Percentiles rank a stretch among this genome's conserved stretches.
phyloP scores from a whole-genome alignment of 306 rosid species.

The Lotus japonicus region DNA sequence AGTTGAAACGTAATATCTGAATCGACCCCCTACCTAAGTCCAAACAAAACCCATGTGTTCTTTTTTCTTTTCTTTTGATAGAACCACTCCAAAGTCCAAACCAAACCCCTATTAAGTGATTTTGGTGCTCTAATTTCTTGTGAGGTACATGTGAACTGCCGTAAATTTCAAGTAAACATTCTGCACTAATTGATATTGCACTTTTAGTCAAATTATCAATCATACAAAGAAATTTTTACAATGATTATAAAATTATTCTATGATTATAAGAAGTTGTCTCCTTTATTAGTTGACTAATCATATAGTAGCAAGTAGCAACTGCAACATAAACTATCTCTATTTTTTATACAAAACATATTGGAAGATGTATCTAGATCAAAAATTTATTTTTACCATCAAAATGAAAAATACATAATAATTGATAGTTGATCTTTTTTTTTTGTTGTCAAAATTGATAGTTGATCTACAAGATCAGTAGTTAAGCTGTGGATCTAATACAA shows the following conservation, averaged over 20 bases:
- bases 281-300: too few species aligned
- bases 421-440: too few species aligned
- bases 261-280: too few species aligned
- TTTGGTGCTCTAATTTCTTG: not conserved
- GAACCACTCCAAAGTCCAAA: not conserved
- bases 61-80: not conserved
- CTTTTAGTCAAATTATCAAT: not conserved
- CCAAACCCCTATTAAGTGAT: not conserved
- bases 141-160: not conserved
- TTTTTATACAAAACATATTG: not conserved
- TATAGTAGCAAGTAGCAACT: not conserved
- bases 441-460: too few species aligned
- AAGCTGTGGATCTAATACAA: too few species aligned
- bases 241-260: not conserved
- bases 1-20: slow-evolving; percentile 31
- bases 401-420: too few species aligned
- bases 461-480: too few species aligned
- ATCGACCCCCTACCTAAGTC: slow-evolving; percentile 29
- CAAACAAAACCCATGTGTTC: slow-evolving; percentile 17
- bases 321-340: not conserved
- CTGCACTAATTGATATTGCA: not conserved
- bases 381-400: too few species aligned
- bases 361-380: too few species aligned
- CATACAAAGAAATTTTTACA: not conserved
- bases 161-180: not conserved